Conservation (phyloP, 192 early-diverging fungal species). For the Thamnidium elegans region DNA sequence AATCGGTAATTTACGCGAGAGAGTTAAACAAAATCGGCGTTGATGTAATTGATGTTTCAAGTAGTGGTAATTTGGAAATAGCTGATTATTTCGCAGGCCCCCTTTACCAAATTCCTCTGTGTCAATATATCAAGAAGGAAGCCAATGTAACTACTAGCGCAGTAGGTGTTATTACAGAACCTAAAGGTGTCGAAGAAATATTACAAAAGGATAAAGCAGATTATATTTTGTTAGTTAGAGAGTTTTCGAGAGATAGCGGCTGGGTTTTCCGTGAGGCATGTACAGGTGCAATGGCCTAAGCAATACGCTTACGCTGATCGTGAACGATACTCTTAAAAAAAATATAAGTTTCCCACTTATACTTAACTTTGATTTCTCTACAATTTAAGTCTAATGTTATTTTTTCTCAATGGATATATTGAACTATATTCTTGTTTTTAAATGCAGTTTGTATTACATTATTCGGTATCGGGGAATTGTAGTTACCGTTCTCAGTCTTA, state of each 20-base stretch:
- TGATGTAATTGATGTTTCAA: constrained; percentile 82
- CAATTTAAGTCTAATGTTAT: too few relatives aligned
- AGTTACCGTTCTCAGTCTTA: too few relatives aligned
- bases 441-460: too few relatives aligned
- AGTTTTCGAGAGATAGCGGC: constrained; percentile 63
- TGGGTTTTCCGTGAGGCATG: constrained; percentile 41
- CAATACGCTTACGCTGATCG: too few relatives aligned
- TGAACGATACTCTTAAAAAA: too few relatives aligned
- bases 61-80: constrained; percentile 57
- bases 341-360: too few relatives aligned
- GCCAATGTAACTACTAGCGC: constrained; percentile 58
- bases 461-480: too few relatives aligned
- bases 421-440: too few relatives aligned
- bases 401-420: too few relatives aligned
- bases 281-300: too few relatives aligned
- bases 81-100: constrained; percentile 14
- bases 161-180: constrained; percentile 69
- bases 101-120: constrained; percentile 65
- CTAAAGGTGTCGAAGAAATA: constrained; percentile 66
- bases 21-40: constrained; percentile 67
- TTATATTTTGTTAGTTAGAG: constrained; percentile 66
- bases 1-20: too few relatives aligned
- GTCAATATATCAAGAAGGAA: constrained; percentile 60
- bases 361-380: too few relatives aligned
- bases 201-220: constrained; percentile 67